These are phyloP conservation scores for Pythium coloratum DNA, from an alignment of 352 stramenopile genomes.

Conservation along the genomic window DNA sequence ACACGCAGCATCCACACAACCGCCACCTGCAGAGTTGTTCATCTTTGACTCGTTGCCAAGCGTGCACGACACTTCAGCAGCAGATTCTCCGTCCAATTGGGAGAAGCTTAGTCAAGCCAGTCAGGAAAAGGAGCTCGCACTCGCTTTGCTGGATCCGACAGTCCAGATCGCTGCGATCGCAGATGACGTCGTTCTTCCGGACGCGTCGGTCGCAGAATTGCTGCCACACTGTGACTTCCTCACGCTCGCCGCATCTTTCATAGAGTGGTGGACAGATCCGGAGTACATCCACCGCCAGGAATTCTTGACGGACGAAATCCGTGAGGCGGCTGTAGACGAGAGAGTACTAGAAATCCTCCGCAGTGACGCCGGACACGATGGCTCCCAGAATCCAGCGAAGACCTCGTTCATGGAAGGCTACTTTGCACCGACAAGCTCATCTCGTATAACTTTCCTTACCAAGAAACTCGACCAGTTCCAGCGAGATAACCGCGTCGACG, in stretches of 20 bases:
- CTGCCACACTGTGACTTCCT: conserved; percentile 51
- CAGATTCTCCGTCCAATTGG: conserved; percentile 35
- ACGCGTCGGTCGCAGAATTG: conserved; percentile 34
- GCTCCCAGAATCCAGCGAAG: neutral
- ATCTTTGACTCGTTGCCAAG: conserved; percentile 43
- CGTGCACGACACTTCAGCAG: neutral
- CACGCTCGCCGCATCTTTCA: conserved; percentile 45
- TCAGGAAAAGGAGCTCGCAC: conserved; percentile 46
- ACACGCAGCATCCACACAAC: neutral
- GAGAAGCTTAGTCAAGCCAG: conserved; percentile 36
- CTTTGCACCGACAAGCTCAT: neutral
- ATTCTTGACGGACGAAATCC: conserved; percentile 50
- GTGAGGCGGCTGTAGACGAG: conserved; percentile 42
- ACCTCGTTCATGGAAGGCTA: neutral
- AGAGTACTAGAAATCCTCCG: conserved; percentile 37
- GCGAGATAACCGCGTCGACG: neutral
- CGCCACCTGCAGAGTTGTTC: conserved; percentile 20
- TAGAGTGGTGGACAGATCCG: conserved; percentile 53
- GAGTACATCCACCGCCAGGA: conserved; percentile 52
- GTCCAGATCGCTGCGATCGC: conserved; percentile 63
- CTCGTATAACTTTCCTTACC: neutral
- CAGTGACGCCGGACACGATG: neutral
- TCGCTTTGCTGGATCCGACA: conserved; percentile 54
- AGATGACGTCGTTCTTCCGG: conserved; percentile 56
- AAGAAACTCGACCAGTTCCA: neutral